phyloP scores from a whole-genome alignment of 2,329 filamentous ascomycete genomes.

The Colletotrichum agaves region DNA sequence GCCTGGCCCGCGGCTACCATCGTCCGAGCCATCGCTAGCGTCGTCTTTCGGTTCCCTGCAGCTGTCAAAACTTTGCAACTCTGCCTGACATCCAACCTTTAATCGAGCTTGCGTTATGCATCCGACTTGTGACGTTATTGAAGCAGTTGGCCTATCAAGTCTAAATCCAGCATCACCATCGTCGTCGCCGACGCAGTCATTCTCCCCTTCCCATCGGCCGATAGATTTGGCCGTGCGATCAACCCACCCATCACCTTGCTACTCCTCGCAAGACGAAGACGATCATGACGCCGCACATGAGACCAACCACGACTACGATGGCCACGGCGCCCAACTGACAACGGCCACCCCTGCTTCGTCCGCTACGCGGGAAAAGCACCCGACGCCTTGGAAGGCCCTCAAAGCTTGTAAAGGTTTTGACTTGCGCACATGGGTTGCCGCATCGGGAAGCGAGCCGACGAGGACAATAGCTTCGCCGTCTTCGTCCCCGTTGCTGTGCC shows the following conservation, averaged over 20 bases:
- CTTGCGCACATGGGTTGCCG: conserved; percentile 30
- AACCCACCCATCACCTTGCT: background rate
- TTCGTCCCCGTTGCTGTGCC: background rate
- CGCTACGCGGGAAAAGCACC: conserved; percentile 1
- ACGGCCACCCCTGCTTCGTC: conserved; percentile 17
- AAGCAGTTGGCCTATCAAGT: background rate
- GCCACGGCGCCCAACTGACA: background rate
- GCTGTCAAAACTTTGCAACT: background rate
- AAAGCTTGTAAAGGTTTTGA: conserved; percentile 28
- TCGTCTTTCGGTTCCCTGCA: background rate
- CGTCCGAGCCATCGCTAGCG: conserved; percentile 6
- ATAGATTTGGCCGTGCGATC: background rate
- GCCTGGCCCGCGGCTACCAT: background rate
- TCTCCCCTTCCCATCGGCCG: background rate
- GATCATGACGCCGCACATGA: background rate
- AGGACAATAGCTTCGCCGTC: background rate
- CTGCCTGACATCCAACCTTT: conserved; percentile 19
- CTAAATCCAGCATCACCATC: background rate
- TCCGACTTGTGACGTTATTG: background rate
- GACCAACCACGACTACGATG: conserved; percentile 7
- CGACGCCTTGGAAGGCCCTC: conserved; percentile 22
- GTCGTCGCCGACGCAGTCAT: no score
- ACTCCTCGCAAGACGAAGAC: background rate
- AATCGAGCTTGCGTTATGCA: background rate
- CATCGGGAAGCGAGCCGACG: conserved; percentile 1